These are phyloP conservation scores for Boletus vermiculosoides DNA, from an alignment of 768 basidiomycete species.

Conservation along the genomic window DNA sequence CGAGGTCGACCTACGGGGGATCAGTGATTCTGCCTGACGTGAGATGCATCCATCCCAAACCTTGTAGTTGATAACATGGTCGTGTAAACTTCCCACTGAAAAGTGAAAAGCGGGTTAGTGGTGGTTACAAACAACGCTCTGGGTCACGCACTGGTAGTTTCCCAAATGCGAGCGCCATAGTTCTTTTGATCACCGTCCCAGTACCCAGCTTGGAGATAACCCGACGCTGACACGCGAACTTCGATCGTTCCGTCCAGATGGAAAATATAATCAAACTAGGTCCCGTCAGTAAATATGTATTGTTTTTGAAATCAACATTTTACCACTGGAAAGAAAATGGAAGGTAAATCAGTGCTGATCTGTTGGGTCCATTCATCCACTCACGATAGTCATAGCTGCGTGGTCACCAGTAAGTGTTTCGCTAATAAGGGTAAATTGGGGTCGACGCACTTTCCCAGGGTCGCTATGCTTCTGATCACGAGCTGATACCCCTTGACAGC, in stretches of 20 bases:
- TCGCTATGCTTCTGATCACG: conserved; percentile 54
- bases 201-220: conserved; percentile 65
- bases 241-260: conserved; percentile 66
- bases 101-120: background rate
- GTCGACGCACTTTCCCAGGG: conserved; percentile 58
- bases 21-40: background rate
- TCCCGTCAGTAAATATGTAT: conserved; percentile 4
- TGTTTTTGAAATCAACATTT: background rate
- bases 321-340: conserved; percentile 30
- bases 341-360: background rate
- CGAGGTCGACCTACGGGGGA: conserved; percentile 54
- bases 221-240: conserved; percentile 65
- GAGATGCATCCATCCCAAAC: conserved; percentile 20
- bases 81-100: conserved; percentile 63
- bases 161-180: conserved; percentile 56
- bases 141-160: conserved; percentile 48
- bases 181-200: conserved; percentile 49
- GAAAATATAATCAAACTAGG: conserved; percentile 64
- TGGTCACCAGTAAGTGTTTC: background rate
- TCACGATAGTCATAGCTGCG: conserved; percentile 55
- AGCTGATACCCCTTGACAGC: conserved; percentile 61
- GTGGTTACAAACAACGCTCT: background rate
- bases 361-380: conserved; percentile 17
- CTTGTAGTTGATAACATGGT: conserved; percentile 67
- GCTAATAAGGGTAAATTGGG: background rate